These are phyloP conservation scores for Colletotrichum cordylinicola DNA, from an alignment of 2,329 filamentous ascomycete genomes.

Conservation along the genomic window DNA sequence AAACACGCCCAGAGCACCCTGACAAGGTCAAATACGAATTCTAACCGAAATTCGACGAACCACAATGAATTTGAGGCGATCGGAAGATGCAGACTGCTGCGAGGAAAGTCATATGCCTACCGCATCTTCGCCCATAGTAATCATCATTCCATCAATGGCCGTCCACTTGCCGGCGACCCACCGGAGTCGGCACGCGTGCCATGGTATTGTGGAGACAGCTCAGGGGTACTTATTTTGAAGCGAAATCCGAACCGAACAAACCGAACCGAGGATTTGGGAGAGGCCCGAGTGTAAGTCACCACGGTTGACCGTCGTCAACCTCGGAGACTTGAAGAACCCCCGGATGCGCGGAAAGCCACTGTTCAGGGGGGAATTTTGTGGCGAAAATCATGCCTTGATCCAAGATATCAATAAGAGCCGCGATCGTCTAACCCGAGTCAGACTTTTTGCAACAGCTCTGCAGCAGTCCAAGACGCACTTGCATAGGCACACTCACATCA, in stretches of 20 bases:
- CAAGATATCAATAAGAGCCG: background rate
- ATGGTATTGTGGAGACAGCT: background rate
- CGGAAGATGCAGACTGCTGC: background rate
- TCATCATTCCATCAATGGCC: background rate
- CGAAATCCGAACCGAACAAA: constrained; percentile 2
- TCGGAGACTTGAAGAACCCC: background rate
- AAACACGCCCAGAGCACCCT: background rate
- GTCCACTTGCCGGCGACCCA: background rate
- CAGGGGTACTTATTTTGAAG: background rate
- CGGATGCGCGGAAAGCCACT: background rate
- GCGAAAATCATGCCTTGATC: background rate
- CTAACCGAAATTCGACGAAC: rapidly evolving
- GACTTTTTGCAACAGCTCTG: background rate
- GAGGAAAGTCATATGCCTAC: no score
- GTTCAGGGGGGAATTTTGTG: background rate
- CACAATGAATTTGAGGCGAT: rapidly evolving
- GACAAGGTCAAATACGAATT: background rate
- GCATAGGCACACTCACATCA: background rate
- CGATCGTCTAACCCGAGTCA: background rate
- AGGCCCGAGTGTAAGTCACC: background rate
- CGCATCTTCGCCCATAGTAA: background rate
- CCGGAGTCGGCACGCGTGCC: background rate
- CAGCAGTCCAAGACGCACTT: background rate
- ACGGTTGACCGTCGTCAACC: background rate
- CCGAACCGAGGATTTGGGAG: background rate